A percentile compares a stretch with the other conserved stretches of the same genome.
Evolutionary conservation across 2,329 filamentous ascomycete species (phyloP).

Genomic region (Epichloe brachyelytri): DNA sequence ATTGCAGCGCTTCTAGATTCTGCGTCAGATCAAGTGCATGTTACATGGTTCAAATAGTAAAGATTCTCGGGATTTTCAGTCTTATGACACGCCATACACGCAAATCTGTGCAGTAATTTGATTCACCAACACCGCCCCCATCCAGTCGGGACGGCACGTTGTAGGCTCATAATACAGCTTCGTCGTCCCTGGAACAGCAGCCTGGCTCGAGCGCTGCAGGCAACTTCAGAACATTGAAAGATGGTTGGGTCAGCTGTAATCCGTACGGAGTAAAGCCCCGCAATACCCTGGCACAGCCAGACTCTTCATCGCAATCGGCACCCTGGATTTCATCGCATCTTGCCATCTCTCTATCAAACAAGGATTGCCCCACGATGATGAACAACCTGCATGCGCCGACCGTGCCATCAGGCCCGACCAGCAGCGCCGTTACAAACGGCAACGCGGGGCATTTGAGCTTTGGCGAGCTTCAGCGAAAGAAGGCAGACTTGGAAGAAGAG

Average conservation of each 20-base stretch:
- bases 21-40: no score
- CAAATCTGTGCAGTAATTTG: no score
- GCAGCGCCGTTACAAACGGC: slow-evolving; percentile 46
- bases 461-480: slow-evolving; percentile 69
- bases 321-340: background rate
- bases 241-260: background rate
- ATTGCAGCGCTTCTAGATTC: no score
- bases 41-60: no score
- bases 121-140: no score
- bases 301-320: background rate
- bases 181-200: no score
- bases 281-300: background rate
- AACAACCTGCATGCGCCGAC: slow-evolving; percentile 45
- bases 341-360: background rate
- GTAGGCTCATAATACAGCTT: no score
- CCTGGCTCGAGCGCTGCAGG: no score
- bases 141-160: no score
- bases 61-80: no score
- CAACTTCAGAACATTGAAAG: no score
- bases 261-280: background rate
- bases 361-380: slow-evolving; percentile 32
- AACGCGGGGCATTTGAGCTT: slow-evolving; percentile 54
- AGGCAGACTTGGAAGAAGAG: slow-evolving; percentile 75
- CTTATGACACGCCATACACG: no score
- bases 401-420: slow-evolving; percentile 61